Percentiles rank a stretch among this genome's conserved stretches.
These are phyloP conservation scores for Vitis hybrid DNA, from an alignment of 177 flowering plant genomes.

Conservation along the genomic window DNA sequence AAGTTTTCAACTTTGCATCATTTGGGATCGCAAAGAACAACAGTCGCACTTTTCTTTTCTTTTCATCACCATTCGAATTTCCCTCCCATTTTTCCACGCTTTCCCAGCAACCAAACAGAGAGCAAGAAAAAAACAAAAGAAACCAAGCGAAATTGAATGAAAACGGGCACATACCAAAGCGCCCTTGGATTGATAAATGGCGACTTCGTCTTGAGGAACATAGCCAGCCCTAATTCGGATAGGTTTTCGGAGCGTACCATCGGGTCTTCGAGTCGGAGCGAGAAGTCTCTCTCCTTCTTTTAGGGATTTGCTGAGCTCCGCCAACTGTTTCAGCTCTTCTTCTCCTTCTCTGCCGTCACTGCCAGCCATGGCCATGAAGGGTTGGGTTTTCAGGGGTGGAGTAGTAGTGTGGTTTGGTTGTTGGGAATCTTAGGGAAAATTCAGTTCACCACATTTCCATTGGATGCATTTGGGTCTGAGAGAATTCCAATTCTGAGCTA, in stretches of 20 bases:
- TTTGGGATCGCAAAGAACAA: too few species aligned
- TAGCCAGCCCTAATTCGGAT: slow-evolving; percentile 90
- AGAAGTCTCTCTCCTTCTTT: slow-evolving; percentile 92
- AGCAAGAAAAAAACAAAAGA: neutral
- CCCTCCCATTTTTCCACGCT: neutral
- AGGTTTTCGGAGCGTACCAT: slow-evolving; percentile 83
- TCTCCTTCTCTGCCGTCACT: slow-evolving; percentile 22
- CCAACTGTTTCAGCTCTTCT: slow-evolving; percentile 31
- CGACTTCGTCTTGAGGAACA: slow-evolving; percentile 94
- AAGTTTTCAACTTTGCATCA: too few species aligned
- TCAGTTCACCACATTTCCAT: too few species aligned
- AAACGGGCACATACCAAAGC: slow-evolving; percentile 51
- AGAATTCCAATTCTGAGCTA: too few species aligned
- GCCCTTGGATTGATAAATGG: slow-evolving; percentile 90
- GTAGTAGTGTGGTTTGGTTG: too few species aligned
- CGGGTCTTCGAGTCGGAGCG: slow-evolving; percentile 87
- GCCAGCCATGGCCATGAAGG: slow-evolving; percentile 20
- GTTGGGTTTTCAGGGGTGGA: too few species aligned
- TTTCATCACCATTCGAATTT: too few species aligned
- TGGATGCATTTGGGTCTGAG: too few species aligned
- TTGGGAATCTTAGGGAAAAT: too few species aligned
- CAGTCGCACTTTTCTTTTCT: too few species aligned
- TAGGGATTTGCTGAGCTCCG: slow-evolving; percentile 65
- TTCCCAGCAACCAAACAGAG: neutral
- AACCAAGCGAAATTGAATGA: neutral